These are phyloP conservation scores for Staphylotrichum longicolle DNA, from an alignment of 495 filamentous ascomycete species.

Conservation along the genomic window DNA sequence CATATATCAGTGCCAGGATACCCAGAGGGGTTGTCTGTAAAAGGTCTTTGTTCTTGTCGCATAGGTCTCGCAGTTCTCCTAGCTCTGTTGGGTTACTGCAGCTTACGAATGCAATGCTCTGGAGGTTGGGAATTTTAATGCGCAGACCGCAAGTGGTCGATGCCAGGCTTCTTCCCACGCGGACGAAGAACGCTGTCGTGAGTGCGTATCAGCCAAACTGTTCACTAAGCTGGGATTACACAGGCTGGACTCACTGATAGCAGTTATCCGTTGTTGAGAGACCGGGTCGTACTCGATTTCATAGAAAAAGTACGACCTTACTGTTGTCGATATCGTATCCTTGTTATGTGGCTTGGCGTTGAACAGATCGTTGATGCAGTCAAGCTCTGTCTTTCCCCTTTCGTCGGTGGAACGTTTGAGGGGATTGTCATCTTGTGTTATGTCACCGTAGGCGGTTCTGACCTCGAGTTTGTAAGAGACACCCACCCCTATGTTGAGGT, in stretches of 20 bases:
- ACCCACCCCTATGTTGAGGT: not conserved
- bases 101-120: not conserved
- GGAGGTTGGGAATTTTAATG: not conserved
- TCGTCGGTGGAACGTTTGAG: slow-evolving; percentile 1
- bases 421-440: not conserved
- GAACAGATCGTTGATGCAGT: not conserved
- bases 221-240: not conserved
- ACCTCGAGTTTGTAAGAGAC: not conserved
- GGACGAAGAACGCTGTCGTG: slow-evolving; percentile 1
- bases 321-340: not conserved
- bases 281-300: slow-evolving; percentile 4
- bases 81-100: not conserved
- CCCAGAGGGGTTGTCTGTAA: not conserved
- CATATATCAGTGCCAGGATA: not conserved
- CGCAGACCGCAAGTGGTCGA: not conserved
- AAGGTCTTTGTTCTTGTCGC: not conserved
- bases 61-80: not conserved
- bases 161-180: not conserved
- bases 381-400: not conserved
- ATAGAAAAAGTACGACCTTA: not conserved
- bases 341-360: not conserved
- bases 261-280: slow-evolving; percentile 1
- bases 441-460: slow-evolving; percentile 3
- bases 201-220: not conserved
- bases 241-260: not conserved